Evolutionary conservation across 2,329 filamentous ascomycete species (phyloP).

Genomic region (Corinectria fuckeliana): DNA sequence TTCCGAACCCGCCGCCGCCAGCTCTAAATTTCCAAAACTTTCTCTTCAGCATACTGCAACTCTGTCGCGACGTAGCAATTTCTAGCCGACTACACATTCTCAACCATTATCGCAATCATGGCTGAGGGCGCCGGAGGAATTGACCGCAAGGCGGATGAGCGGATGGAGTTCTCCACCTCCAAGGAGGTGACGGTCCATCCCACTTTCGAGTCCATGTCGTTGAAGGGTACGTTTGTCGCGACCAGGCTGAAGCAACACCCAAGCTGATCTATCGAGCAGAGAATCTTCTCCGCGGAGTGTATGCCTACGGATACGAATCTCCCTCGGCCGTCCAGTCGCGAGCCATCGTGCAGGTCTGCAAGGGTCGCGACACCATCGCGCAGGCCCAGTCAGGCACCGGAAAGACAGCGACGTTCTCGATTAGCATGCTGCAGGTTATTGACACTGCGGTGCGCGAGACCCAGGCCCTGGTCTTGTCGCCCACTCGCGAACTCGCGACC

Average conservation of each 20-base stretch:
- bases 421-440: slow-evolving; percentile 95
- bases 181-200: slow-evolving; percentile 97
- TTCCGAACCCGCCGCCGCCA: slow-evolving; percentile 34
- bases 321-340: slow-evolving; percentile 97
- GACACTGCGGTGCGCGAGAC: slow-evolving; percentile 92
- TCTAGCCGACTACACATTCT: neutral
- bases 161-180: slow-evolving; percentile 97
- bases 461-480: slow-evolving; percentile 93
- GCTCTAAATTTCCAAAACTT: slow-evolving; percentile 40
- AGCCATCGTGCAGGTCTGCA: slow-evolving; percentile 98
- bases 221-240: slow-evolving; percentile 69
- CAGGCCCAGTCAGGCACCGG: slow-evolving; percentile 97
- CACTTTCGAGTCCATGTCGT: slow-evolving; percentile 93
- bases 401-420: slow-evolving; percentile 96
- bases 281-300: slow-evolving; percentile 94
- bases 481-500: slow-evolving; percentile 93
- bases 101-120: slow-evolving; percentile 63
- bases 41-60: slow-evolving; percentile 21
- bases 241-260: neutral
- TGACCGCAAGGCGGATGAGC: slow-evolving; percentile 92
- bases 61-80: slow-evolving; percentile 22
- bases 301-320: slow-evolving; percentile 98
- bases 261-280: slow-evolving; percentile 55
- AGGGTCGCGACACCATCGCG: slow-evolving; percentile 97
- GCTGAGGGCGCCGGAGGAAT: slow-evolving; percentile 78